Conservation (phyloP, 2,329 filamentous ascomycete species). For the Curvularia lunata region DNA sequence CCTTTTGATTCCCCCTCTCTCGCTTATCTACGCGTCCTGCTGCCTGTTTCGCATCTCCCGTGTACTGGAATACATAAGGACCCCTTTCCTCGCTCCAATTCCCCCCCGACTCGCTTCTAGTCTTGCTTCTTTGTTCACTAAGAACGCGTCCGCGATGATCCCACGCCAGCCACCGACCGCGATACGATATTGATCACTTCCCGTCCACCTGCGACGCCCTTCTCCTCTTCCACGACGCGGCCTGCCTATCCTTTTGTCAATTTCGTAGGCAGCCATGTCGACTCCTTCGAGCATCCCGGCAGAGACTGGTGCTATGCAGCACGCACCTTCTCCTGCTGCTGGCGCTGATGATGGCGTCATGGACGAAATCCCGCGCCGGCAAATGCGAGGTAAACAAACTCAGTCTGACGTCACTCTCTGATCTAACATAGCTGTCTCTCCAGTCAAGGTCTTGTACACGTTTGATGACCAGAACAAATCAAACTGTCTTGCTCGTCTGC, state of each 20-base stretch:
- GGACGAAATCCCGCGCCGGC: slow-evolving; percentile 46
- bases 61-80: slow-evolving; percentile 9
- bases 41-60: slow-evolving; percentile 20
- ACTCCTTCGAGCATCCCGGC: slow-evolving; percentile 34
- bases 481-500: slow-evolving; percentile 86
- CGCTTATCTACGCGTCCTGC: slow-evolving; percentile 20
- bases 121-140: slow-evolving; percentile 27
- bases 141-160: slow-evolving; percentile 47
- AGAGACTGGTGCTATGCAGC: slow-evolving; percentile 33
- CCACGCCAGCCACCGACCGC: slow-evolving; percentile 46
- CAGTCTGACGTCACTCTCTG: slow-evolving; percentile 10
- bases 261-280: slow-evolving; percentile 41
- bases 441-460: slow-evolving; percentile 96
- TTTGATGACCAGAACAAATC: slow-evolving; percentile 89
- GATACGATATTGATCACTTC: slow-evolving; percentile 37
- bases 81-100: slow-evolving; percentile 13
- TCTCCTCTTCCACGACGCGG: slow-evolving; percentile 25
- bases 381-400: slow-evolving; percentile 55
- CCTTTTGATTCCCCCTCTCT: slow-evolving; percentile 22
- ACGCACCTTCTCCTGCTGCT: slow-evolving; percentile 24
- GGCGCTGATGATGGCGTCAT: slow-evolving; percentile 36
- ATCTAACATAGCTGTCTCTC: slow-evolving; percentile 27
- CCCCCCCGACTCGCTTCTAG: slow-evolving; percentile 11
- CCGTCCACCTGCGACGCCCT: slow-evolving; percentile 28
- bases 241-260: slow-evolving; percentile 23